Base-by-base conservation (phyloP, 176 grass and related monocot genomes). In the Ananas comosus region DNA sequence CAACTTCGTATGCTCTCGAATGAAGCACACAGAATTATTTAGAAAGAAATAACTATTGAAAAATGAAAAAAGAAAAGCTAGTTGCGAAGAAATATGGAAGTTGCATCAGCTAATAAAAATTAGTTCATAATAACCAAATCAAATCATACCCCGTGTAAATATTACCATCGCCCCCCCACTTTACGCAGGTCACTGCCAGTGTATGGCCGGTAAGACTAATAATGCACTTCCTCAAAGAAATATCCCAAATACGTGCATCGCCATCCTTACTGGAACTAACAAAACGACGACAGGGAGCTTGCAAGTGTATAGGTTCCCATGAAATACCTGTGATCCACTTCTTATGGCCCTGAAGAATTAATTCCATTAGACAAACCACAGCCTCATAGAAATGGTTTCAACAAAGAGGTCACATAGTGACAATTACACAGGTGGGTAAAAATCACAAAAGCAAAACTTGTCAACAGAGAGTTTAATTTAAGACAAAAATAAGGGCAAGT, bases 191-290 rank as follows among this genome's bases (percentile, higher is more conserved):
- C 16, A 97, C 84, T 70, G 84, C 80, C 69, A 87, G 81, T 79
- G 86, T 97, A 74, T 97, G 94, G 10, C 94, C 87, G 48, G 89
- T 81, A 81, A 97, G 94, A 58, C 69, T 71, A 80, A 97, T 88
- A 63, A 92, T 72, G 79, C 84, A 92, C 63, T 90, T 90, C 84
- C 65, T 92, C 16, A 80, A 82, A 52, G 82, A 82, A 64, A 84
- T 54, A 72, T 97, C 94, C 94, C 89, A 97, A 68, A 97, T 83
- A 5, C 94, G 77, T 73, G 94, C 94, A 92, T 97, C 86, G 7
- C 94, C 94, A 81, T 97, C 86, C 85, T 97, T 97, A 76, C 94
- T 90, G 80, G 89, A 84, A 70, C 89, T 97, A 58, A 97, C 89
- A 70, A 97, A 97, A 69, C 84, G 86, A 24, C 89, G 80, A 69